phyloP scores from a whole-genome alignment of 2,329 filamentous ascomycete species.

The Pezizomycotina sp. region DNA sequence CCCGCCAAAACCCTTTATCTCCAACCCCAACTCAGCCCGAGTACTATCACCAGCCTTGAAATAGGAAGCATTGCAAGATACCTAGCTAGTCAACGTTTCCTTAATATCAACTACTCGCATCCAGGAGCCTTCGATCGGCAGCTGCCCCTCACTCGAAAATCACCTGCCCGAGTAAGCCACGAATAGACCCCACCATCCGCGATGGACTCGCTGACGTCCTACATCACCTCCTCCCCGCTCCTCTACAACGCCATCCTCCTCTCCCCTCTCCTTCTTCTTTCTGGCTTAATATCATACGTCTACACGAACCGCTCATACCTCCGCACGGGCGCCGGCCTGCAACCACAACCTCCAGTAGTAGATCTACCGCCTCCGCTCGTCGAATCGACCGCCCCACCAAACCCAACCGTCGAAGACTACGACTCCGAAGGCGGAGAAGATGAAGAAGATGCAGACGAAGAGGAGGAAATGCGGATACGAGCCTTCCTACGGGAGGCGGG shows the following conservation, averaged over 20 bases:
- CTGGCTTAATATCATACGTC: too few species aligned
- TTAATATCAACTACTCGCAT: too few species aligned
- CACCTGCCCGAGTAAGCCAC: neutral
- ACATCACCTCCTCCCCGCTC: constrained; percentile 15
- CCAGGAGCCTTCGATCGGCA: too few species aligned
- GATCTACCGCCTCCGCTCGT: neutral
- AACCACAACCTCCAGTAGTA: constrained; percentile 1
- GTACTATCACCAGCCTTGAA: too few species aligned
- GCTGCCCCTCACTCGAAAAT: too few species aligned
- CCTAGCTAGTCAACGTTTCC: too few species aligned
- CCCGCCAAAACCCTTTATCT: too few species aligned
- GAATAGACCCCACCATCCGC: neutral
- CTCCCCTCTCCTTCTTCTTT: constrained; percentile 15
- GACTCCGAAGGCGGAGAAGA: neutral
- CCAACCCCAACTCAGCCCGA: too few species aligned
- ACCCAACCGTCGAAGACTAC: neutral
- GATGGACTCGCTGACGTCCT: constrained; percentile 1
- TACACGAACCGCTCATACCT: too few species aligned
- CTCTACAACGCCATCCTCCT: constrained; percentile 15
- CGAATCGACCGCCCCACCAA: neutral
- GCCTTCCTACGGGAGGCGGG: constrained; percentile 13
- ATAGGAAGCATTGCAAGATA: too few species aligned
- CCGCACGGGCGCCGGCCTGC: constrained; percentile 13
- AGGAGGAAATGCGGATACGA: constrained; percentile 10
- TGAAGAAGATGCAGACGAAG: constrained; percentile 2